Evolutionary conservation across 306 rosid genomes (phyloP).

Genomic region (Canavalia ensiformis): DNA sequence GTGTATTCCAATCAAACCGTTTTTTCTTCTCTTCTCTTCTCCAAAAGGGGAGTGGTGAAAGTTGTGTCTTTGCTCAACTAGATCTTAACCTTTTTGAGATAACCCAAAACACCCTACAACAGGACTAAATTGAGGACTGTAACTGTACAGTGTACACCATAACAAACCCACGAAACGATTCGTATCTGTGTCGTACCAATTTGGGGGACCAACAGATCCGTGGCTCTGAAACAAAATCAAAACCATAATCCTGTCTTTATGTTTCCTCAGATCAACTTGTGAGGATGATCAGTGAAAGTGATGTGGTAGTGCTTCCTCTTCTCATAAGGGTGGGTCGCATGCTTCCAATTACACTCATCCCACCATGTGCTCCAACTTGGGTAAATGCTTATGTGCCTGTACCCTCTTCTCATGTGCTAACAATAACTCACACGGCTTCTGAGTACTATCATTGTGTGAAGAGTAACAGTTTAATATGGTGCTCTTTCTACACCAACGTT

Average conservation of each 20-base stretch:
- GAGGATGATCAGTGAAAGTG: slow-evolving; percentile 19
- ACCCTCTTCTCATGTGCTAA: neutral
- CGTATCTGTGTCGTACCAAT: slow-evolving; percentile 50
- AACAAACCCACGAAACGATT: slow-evolving; percentile 35
- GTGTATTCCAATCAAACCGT: neutral
- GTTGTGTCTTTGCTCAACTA: neutral
- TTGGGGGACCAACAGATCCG: slow-evolving; percentile 62
- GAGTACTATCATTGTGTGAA: no score
- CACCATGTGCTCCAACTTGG: neutral
- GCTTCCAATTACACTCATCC: neutral
- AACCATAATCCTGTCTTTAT: slow-evolving; percentile 38
- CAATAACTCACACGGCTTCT: neutral
- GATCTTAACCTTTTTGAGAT: slow-evolving; percentile 29
- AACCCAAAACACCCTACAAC: neutral
- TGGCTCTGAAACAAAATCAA: slow-evolving; percentile 47
- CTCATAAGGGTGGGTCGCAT: slow-evolving; percentile 5
- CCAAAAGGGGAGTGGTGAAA: neutral
- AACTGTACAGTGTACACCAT: neutral
- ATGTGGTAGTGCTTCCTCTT: neutral
- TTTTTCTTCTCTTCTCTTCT: slow-evolving; percentile 11
- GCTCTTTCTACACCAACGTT: no score
- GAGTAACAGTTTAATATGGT: no score
- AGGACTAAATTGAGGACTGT: slow-evolving; percentile 34
- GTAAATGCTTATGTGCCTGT: neutral
- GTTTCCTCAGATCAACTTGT: slow-evolving; percentile 20